These are phyloP conservation scores for Bauhinia variegata DNA, from an alignment of 306 rosid genomes.

Conservation along the genomic window DNA sequence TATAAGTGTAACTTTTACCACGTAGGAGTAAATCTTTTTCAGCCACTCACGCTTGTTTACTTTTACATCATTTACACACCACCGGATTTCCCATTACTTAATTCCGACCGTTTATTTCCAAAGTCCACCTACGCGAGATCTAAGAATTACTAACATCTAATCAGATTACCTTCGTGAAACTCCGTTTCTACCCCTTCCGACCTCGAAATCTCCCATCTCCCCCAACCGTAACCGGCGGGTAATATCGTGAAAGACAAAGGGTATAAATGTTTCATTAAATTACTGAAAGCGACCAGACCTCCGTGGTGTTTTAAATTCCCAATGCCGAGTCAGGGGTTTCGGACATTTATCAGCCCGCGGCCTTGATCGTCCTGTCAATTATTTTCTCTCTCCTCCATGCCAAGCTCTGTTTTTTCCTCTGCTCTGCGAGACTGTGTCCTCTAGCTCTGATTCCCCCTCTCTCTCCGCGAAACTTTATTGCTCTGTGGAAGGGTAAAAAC, in stretches of 20 bases:
- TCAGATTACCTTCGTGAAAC: not conserved
- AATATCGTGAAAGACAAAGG: not conserved
- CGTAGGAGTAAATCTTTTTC: not conserved
- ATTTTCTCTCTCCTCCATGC: not conserved
- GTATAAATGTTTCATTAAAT: not conserved
- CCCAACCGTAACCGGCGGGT: not conserved
- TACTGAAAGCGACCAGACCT: conserved; percentile 39
- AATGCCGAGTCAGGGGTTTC: conserved; percentile 14
- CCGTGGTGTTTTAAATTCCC: conserved; percentile 42
- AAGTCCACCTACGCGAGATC: conserved; percentile 21
- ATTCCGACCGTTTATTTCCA: not conserved
- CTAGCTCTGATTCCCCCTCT: not conserved
- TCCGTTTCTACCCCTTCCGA: conserved; percentile 28
- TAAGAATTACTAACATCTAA: not conserved
- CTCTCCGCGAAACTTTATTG: not conserved
- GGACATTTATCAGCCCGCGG: conserved; percentile 35
- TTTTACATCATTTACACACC: not conserved
- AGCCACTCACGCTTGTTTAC: not conserved
- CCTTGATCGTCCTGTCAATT: conserved; percentile 42
- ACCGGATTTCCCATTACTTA: not conserved
- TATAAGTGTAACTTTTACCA: not conserved
- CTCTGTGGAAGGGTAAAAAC: not conserved
- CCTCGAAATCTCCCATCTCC: not conserved
- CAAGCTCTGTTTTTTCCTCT: conserved; percentile 5
- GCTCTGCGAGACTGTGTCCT: not conserved